phyloP scores from a whole-genome alignment of 1,284 basidiomycete species.

The Hemileia vastatrix region DNA sequence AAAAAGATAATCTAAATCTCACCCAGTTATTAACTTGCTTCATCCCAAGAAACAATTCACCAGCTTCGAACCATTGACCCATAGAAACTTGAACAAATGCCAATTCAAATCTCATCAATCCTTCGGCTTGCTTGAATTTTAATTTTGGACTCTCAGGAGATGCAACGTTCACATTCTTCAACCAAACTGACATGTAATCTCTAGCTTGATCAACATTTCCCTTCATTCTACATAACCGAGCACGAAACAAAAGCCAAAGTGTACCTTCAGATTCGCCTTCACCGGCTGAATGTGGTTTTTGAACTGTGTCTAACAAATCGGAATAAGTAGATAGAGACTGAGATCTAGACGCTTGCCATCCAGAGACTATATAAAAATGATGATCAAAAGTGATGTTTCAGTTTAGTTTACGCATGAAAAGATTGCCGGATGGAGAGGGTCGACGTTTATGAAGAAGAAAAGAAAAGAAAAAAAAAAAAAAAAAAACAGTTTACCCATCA shows the following conservation, averaged over 20 bases:
- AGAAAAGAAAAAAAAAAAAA: not conserved
- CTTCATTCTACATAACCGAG: not conserved
- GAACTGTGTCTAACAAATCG: slow-evolving; percentile 1
- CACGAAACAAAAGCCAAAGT: slow-evolving; percentile 1
- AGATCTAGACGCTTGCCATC: slow-evolving; percentile 6
- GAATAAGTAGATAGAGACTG: slow-evolving; percentile 5
- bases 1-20: not conserved
- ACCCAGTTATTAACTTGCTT: slow-evolving; percentile 15
- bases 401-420: not conserved
- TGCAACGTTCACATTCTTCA: not conserved
- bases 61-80: slow-evolving; percentile 6
- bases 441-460: not conserved
- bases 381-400: slow-evolving; percentile 2
- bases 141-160: not conserved
- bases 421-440: not conserved
- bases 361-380: too few relatives aligned
- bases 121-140: slow-evolving; percentile 2
- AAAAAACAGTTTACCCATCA: slow-evolving; percentile 5
- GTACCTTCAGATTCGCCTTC: not conserved
- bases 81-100: slow-evolving; percentile 8
- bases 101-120: slow-evolving; percentile 4
- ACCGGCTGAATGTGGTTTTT: not conserved
- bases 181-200: not conserved
- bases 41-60: slow-evolving; percentile 4
- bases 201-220: slow-evolving; percentile 3